phyloP scores from a whole-genome alignment of 2,329 filamentous ascomycete species.

The Microcera coccophila region DNA sequence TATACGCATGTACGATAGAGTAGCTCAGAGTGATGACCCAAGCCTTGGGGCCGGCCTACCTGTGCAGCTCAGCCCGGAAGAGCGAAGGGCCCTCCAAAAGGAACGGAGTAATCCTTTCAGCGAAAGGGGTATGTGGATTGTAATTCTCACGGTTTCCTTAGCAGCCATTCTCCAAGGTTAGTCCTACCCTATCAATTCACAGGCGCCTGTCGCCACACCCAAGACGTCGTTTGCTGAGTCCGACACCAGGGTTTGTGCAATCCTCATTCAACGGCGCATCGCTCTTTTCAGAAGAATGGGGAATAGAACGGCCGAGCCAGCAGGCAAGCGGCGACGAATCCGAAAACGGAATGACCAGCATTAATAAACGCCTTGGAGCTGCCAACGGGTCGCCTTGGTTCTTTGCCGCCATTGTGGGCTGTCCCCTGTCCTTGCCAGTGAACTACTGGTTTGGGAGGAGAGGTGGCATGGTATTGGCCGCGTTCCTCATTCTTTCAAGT shows the following conservation, averaged over 20 bases:
- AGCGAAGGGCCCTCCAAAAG: slow-evolving; percentile 35
- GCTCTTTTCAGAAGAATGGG: slow-evolving; percentile 27
- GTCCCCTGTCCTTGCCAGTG: slow-evolving; percentile 38
- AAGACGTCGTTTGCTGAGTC: background rate
- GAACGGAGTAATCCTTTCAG: slow-evolving; percentile 40
- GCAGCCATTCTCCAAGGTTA: slow-evolving; percentile 40
- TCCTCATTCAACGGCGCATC: slow-evolving; percentile 42
- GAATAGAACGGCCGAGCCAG: too few relatives aligned
- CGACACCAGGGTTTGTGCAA: slow-evolving; percentile 37
- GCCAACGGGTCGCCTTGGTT: slow-evolving; percentile 40
- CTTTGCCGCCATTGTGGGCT: slow-evolving; percentile 37
- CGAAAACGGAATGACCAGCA: background rate
- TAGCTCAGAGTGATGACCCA: slow-evolving; percentile 28
- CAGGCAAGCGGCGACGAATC: background rate
- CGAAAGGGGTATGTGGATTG: slow-evolving; percentile 37
- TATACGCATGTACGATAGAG: slow-evolving; percentile 36
- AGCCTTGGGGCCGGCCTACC: too few relatives aligned
- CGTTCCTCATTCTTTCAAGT: slow-evolving; percentile 37
- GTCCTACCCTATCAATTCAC: background rate
- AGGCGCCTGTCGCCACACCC: background rate
- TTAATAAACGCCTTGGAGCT: slow-evolving; percentile 30
- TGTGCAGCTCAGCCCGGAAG: too few relatives aligned
- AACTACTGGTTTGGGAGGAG: slow-evolving; percentile 40
- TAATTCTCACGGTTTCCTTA: slow-evolving; percentile 41
- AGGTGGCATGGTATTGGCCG: slow-evolving; percentile 39